Conservation (phyloP, 2,329 filamentous ascomycete genomes). For the Arthrinium phaeospermum region DNA sequence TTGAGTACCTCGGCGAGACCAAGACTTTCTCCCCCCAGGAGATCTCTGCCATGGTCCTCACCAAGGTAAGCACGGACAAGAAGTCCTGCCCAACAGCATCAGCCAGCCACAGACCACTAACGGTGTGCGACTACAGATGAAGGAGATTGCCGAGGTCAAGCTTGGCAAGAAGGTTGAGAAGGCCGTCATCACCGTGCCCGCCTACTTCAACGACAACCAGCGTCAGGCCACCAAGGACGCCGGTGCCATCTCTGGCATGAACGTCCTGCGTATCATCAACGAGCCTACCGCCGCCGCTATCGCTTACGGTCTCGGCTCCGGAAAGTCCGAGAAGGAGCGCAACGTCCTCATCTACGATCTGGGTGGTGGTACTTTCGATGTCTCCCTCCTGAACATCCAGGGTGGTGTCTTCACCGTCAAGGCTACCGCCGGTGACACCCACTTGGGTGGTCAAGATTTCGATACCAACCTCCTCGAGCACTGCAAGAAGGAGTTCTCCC, state of each 20-base stretch:
- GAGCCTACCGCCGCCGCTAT: slow-evolving; percentile 98
- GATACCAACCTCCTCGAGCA: slow-evolving; percentile 94
- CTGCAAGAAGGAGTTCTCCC: slow-evolving; percentile 93
- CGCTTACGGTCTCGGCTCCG: slow-evolving; percentile 94
- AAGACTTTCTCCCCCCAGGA: slow-evolving; percentile 98
- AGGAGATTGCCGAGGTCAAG: slow-evolving; percentile 98
- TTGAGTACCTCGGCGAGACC: slow-evolving; percentile 92
- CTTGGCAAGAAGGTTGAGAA: slow-evolving; percentile 99
- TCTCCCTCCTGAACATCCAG: slow-evolving; percentile 97
- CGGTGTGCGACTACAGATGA: slow-evolving; percentile 70
- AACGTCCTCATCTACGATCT: slow-evolving; percentile 99
- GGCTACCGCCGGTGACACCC: slow-evolving; percentile 96
- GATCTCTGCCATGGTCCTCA: slow-evolving; percentile 98
- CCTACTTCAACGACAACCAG: slow-evolving; percentile 99
- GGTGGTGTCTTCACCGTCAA: slow-evolving; percentile 99
- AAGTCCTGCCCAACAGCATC: not conserved
- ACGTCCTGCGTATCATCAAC: slow-evolving; percentile 99
- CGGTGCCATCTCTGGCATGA: slow-evolving; percentile 94
- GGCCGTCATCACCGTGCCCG: slow-evolving; percentile 97
- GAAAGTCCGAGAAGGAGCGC: slow-evolving; percentile 96
- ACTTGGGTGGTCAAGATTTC: slow-evolving; percentile 95
- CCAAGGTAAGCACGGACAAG: slow-evolving; percentile 72
- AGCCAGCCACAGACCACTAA: not conserved
- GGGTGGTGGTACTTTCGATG: slow-evolving; percentile 99
- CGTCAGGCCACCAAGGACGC: slow-evolving; percentile 99